Conservation (phyloP, 129 eudicot genomes). For the Tanacetum coccineum region DNA sequence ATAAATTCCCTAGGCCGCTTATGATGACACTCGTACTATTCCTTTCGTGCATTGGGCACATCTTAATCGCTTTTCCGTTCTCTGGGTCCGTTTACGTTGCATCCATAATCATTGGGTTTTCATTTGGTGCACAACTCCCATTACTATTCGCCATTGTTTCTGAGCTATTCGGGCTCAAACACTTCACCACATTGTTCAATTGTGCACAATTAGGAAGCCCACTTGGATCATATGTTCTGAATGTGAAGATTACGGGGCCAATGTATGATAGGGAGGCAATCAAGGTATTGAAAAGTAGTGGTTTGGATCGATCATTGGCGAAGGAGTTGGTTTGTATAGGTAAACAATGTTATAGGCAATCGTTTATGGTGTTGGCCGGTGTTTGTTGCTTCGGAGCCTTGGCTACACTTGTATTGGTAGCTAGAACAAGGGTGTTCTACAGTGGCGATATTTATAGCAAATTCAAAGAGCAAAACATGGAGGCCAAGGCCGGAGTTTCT, state of each 20-base stretch:
- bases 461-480: slow-evolving; percentile 45
- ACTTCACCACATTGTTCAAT: slow-evolving; percentile 72
- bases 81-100: slow-evolving; percentile 69
- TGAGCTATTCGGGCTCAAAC: slow-evolving; percentile 74
- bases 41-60: slow-evolving; percentile 51
- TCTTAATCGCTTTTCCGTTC: slow-evolving; percentile 59
- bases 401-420: slow-evolving; percentile 58
- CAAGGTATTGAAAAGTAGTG: slow-evolving; percentile 38
- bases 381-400: slow-evolving; percentile 62
- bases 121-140: slow-evolving; percentile 73
- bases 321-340: slow-evolving; percentile 75
- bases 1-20: slow-evolving; percentile 68
- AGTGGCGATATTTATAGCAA: slow-evolving; percentile 67
- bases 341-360: slow-evolving; percentile 43
- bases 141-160: slow-evolving; percentile 70
- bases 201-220: slow-evolving; percentile 80
- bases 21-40: slow-evolving; percentile 63
- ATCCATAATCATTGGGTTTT: slow-evolving; percentile 75
- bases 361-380: slow-evolving; percentile 55
- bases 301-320: slow-evolving; percentile 44
- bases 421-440: slow-evolving; percentile 64
- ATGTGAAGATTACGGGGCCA: slow-evolving; percentile 64
- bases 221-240: slow-evolving; percentile 70
- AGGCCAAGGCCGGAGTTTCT: slow-evolving; percentile 9
- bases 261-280: slow-evolving; percentile 72